Evolutionary conservation across 2,329 filamentous ascomycete genomes (phyloP).

Genomic region (Paradendryphiella salina): DNA sequence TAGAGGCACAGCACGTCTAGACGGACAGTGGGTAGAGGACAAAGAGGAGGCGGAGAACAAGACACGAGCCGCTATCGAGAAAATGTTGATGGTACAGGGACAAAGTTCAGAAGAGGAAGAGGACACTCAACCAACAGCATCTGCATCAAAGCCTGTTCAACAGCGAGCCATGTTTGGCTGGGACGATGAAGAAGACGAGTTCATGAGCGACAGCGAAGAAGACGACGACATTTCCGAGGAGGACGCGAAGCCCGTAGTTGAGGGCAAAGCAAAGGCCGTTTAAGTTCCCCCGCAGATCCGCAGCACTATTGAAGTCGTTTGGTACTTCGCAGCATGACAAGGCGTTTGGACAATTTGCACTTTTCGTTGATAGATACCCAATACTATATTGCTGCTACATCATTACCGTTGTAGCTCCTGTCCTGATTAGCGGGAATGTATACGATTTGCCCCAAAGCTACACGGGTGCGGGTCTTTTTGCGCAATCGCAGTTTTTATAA

Average conservation of each 20-base stretch:
- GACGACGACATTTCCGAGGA: slow-evolving; percentile 48
- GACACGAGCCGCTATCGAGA: slow-evolving; percentile 73
- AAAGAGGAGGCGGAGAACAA: slow-evolving; percentile 88
- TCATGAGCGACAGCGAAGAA: slow-evolving; percentile 53
- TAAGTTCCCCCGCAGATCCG: slow-evolving; percentile 2
- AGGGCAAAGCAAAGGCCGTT: slow-evolving; percentile 50
- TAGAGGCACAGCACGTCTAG: slow-evolving; percentile 65
- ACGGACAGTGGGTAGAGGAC: slow-evolving; percentile 92
- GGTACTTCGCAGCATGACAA: slow-evolving; percentile 1
- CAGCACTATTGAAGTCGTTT: not conserved
- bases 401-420: not conserved
- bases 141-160: slow-evolving; percentile 38
- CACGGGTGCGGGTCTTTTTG: not conserved
- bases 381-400: slow-evolving; percentile 4
- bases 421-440: not conserved
- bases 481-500: not conserved
- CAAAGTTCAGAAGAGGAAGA: slow-evolving; percentile 47
- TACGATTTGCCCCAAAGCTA: not conserved
- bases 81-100: slow-evolving; percentile 50
- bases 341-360: slow-evolving; percentile 7
- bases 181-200: slow-evolving; percentile 68
- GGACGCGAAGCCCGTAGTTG: slow-evolving; percentile 32
- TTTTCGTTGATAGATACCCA: slow-evolving; percentile 19
- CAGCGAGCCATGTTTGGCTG: slow-evolving; percentile 70
- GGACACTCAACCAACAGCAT: slow-evolving; percentile 32